Conservation (phyloP, 257 asterid genomes). For the Solanum etuberosum region DNA sequence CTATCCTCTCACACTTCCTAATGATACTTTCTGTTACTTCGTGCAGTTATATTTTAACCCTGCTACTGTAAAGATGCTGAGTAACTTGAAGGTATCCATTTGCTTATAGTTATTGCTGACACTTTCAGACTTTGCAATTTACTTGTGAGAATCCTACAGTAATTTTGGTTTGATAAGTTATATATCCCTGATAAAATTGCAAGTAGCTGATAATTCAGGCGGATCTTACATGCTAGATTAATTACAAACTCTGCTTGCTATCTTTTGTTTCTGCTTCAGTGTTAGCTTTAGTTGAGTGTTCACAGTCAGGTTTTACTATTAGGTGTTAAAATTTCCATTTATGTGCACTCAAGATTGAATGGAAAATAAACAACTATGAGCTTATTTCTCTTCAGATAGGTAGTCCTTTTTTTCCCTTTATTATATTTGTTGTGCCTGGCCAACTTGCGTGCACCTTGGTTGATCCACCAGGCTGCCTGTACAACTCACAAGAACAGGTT, state of each 20-base stretch:
- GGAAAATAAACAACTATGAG: not conserved
- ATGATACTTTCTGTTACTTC: not conserved
- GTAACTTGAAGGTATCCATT: conserved; percentile 82
- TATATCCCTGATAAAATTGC: not conserved
- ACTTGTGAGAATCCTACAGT: not conserved
- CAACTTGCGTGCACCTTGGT: not conserved
- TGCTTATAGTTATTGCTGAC: not conserved
- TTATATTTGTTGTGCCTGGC: not conserved
- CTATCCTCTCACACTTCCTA: not conserved
- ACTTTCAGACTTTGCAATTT: not conserved
- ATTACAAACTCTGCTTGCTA: not conserved
- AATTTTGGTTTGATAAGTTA: not conserved
- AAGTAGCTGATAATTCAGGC: not conserved
- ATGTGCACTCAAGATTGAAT: not conserved
- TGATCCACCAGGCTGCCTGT: not conserved
- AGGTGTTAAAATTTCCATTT: not conserved
- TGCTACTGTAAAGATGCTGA: conserved; percentile 98
- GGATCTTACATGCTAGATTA: not conserved
- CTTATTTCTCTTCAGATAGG: not conserved
- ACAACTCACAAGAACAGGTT: not conserved
- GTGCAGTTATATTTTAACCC: conserved; percentile 92
- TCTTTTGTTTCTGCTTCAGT: not conserved
- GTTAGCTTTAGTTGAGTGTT: not conserved
- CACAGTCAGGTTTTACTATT: not conserved
- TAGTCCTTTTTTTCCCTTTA: not conserved